Evolutionary conservation across 129 eudicot species (phyloP), one percentile per base, ranked within the genome.

Genomic region (Pseudognaphalium luteoalbum): DNA sequence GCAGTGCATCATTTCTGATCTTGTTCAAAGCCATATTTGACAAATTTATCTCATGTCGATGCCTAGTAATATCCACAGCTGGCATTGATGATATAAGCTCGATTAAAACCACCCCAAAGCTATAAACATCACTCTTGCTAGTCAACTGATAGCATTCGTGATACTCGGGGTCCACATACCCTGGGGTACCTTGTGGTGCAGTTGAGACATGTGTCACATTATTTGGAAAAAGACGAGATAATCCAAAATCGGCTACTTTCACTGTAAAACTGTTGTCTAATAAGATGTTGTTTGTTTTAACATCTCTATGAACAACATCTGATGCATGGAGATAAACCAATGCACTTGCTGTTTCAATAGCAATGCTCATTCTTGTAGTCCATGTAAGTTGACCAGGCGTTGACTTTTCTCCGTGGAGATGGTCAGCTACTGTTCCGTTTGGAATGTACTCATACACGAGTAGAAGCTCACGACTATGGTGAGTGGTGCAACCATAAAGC

Each of bases 151-250:
- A 92, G 72, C 86, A 89, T 60, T 92, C 84, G 20, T 87, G 90
- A 61, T 92, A 92, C 78, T 92, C 96, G 1, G 97, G 97, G 29
- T 92, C 97, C 10, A 92, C 97, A 12, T 92, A 92, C 1, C 97
- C 97, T 0, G 96, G 97, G 5, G 97, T 92, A 4, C 97, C 97
- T 64, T 92, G 96, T 8, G 97, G 97, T 2, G 89, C 93, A 6
- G 97, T 92, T 4, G 97, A 89, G 22, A 92, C 89, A 73, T 92
- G 97, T 5, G 96, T 89, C 52, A 81, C 97, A 39, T 89, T 68
- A 4, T 37, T 62, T 6, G 97, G 97, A 42, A 89, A 82, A 29
- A 85, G 87, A 4, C 97, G 88, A 0, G 97, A 92, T 5, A 92
- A 76, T 28, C 97, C 97, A 62, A 92, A 92, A 82, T 92, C 97